phyloP scores from a whole-genome alignment of 208 protist genomes.

The Leishmania turanica region DNA sequence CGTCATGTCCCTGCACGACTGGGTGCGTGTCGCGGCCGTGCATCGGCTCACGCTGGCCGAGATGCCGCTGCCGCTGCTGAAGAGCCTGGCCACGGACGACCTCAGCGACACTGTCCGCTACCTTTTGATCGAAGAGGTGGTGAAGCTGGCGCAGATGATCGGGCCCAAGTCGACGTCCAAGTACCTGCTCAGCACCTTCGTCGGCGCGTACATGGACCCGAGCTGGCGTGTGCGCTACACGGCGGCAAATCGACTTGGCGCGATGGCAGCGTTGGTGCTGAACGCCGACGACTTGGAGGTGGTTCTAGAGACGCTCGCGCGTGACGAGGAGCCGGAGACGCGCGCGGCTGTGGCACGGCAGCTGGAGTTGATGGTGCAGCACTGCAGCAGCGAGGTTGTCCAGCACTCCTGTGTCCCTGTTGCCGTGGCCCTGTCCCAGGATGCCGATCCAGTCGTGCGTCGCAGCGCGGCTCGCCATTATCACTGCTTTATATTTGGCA shows the following conservation, averaged over 20 bases:
- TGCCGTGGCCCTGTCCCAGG: conserved; percentile 51
- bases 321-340: conserved; percentile 71
- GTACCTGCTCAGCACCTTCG: conserved; percentile 55
- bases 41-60: conserved; percentile 53
- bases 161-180: conserved; percentile 51
- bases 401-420: conserved; percentile 39
- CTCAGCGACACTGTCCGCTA: conserved; percentile 77
- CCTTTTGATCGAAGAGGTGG: conserved; percentile 53
- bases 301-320: conserved; percentile 47
- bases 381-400: conserved; percentile 24
- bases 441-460: conserved; percentile 59
- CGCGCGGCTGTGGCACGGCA: conserved; percentile 70
- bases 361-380: conserved; percentile 38
- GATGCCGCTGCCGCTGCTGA: conserved; percentile 68
- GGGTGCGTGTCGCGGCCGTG: conserved; percentile 57
- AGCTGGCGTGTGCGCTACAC: conserved; percentile 85
- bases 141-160: conserved; percentile 50
- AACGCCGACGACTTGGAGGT: conserved; percentile 50
- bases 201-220: conserved; percentile 46
- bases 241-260: conserved; percentile 50
- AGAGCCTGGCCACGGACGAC: conserved; percentile 60
- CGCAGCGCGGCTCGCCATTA: conserved; percentile 47
- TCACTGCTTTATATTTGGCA: conserved; percentile 48
- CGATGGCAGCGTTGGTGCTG: conserved; percentile 43
- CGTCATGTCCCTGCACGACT: conserved; percentile 56